Percentiles rank a stretch among this genome's conserved stretches.
Conservation (phyloP, 129 eudicot genomes). For the Cynara cardunculus region DNA sequence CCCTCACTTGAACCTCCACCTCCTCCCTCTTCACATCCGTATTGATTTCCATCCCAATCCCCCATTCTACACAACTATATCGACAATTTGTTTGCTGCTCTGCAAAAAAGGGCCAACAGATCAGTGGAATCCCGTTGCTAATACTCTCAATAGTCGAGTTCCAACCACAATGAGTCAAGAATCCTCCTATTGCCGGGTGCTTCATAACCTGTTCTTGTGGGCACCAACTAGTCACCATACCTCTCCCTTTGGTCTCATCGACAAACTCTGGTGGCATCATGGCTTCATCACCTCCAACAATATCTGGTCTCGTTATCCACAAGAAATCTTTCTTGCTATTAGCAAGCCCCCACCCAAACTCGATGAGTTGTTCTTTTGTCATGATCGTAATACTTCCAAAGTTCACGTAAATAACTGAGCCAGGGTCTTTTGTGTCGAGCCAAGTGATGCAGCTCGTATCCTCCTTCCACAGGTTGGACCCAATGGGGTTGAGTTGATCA, state of each 20-base stretch:
- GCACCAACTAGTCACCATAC: conserved; percentile 36
- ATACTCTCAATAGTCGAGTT: conserved; percentile 43
- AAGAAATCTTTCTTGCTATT: conserved; percentile 31
- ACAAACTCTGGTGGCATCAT: conserved; percentile 39
- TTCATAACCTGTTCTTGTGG: conserved; percentile 40
- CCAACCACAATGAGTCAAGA: conserved; percentile 48
- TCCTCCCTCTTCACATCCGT: conserved; percentile 28
- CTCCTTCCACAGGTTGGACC: conserved; percentile 28
- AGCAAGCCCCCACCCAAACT: conserved; percentile 29
- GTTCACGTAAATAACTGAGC: conserved; percentile 24
- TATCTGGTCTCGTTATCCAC: conserved; percentile 46
- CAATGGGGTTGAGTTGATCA: conserved; percentile 3
- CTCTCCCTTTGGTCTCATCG: conserved; percentile 33
- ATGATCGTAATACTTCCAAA: conserved; percentile 28
- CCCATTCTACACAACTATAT: conserved; percentile 35
- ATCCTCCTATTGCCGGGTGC: conserved; percentile 40
- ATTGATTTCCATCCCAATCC: conserved; percentile 42
- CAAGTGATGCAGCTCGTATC: conserved; percentile 17
- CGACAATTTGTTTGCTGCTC: conserved; percentile 45
- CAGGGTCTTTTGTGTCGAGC: conserved; percentile 15
- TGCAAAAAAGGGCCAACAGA: conserved; percentile 53
- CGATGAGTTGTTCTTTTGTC: conserved; percentile 19
- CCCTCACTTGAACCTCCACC: conserved; percentile 28
- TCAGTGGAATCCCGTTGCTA: conserved; percentile 30
- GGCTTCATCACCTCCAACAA: conserved; percentile 41